phyloP scores from a whole-genome alignment of 2,329 filamentous ascomycete species.

The Talaromyces marneffei region DNA sequence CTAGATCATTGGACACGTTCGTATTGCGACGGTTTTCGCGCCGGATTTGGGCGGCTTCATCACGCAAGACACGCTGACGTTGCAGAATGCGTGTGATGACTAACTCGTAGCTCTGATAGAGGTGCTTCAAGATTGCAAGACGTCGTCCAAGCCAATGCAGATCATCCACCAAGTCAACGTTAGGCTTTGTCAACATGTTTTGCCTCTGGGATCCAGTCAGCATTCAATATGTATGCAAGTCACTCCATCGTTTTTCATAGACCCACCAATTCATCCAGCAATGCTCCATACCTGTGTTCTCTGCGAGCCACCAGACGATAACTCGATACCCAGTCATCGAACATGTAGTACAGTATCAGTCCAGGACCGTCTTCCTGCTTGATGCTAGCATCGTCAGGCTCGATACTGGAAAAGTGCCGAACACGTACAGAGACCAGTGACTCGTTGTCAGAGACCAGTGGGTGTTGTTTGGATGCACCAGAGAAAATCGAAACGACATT shows the following conservation, averaged over 20 bases:
- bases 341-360: slow-evolving; percentile 61
- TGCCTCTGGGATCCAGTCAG: slow-evolving; percentile 35
- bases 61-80: slow-evolving; percentile 37
- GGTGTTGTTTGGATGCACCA: slow-evolving; percentile 53
- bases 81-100: slow-evolving; percentile 59
- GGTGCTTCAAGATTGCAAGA: slow-evolving; percentile 54
- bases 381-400: slow-evolving; percentile 31
- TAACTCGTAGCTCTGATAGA: slow-evolving; percentile 57
- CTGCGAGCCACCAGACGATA: slow-evolving; percentile 55
- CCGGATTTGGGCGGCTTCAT: slow-evolving; percentile 27
- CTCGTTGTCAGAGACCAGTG: slow-evolving; percentile 42
- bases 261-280: slow-evolving; percentile 48
- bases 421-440: slow-evolving; percentile 47
- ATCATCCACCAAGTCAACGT: slow-evolving; percentile 42
- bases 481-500: slow-evolving; percentile 58
- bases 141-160: slow-evolving; percentile 58
- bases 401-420: slow-evolving; percentile 30
- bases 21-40: slow-evolving; percentile 18
- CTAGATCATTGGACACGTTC: slow-evolving; percentile 23
- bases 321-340: slow-evolving; percentile 61
- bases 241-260: background rate
- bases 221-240: background rate
- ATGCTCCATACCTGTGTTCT: slow-evolving; percentile 46
- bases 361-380: slow-evolving; percentile 50
- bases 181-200: slow-evolving; percentile 51